Base-by-base conservation (phyloP, 2,329 filamentous ascomycete genomes). In the Penicillium vulpinum region DNA sequence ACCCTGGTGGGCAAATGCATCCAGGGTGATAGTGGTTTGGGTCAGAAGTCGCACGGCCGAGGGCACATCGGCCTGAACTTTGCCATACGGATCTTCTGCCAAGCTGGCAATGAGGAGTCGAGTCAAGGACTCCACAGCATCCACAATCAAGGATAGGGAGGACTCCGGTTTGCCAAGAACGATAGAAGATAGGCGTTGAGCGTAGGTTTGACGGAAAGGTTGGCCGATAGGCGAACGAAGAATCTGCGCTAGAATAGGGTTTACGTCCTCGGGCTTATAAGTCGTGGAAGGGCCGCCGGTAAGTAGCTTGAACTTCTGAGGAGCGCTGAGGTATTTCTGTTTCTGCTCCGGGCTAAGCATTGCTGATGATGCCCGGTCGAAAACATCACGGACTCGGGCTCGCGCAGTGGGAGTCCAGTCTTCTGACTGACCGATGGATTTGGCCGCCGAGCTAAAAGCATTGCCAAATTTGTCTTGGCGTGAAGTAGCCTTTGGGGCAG, bases 61-160 rank as follows among this genome's bases (percentile, higher is more conserved):
- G 1, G 89, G 85, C 2, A 97, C 86, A 62, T 94, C 90, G 41
- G 86, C 82, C 63, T 95, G 88, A n/a, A 95, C 93, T 64, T 90
- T 89, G 15, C 93, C 93, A 69, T 87, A 94, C 45, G 83, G 83
- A 71, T 97, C 93, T 73, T 97, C 92, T 4, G 80, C 78, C 52
- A 97, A 76, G 73, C 89, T 93, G 60, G 84, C 83, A 4, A 91
- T 83, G 0, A 90, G 84, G 28, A 97, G 80, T 48, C 83, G 81
- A 13, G 85, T 85, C 38, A 94, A 77, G 0, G 88, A 84, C 57
- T 86, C 85, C n/a, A 87, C 81, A 1, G 90, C 88, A 69, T 93
- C 86, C 49, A 89, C 75, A 63, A 91, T 88, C 16, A 88, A 77
- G 29, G 84, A 84, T 1, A 85, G 78, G 68, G 89, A 86, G 3